Evolutionary conservation across 2,329 filamentous ascomycete species (phyloP).

Genomic region (Fusarium compactum): DNA sequence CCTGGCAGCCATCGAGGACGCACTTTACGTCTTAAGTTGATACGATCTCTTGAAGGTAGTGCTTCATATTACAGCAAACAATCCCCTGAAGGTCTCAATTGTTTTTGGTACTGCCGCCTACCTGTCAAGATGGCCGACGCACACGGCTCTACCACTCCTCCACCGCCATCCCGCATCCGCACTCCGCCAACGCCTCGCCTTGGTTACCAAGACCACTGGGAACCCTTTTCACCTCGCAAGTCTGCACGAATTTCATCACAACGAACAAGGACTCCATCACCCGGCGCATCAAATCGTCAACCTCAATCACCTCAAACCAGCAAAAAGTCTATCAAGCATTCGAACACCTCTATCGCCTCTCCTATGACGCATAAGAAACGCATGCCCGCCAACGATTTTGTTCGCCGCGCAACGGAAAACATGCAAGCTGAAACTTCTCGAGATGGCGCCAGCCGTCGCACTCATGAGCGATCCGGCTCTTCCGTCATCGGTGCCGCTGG

Average conservation of each 20-base stretch:
- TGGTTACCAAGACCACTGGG: conserved; percentile 76
- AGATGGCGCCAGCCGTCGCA: conserved; percentile 58
- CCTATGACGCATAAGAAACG: conserved; percentile 65
- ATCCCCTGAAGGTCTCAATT: neutral
- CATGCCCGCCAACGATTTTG: conserved; percentile 60
- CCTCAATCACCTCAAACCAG: conserved; percentile 51
- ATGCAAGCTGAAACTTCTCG: conserved; percentile 59
- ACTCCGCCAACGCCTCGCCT: conserved; percentile 77
- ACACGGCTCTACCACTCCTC: conserved; percentile 65
- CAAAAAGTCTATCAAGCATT: conserved; percentile 49
- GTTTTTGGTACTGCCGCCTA: conserved; percentile 25
- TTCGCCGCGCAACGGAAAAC: conserved; percentile 60
- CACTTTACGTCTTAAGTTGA: conserved; percentile 32
- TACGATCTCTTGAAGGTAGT: conserved; percentile 16
- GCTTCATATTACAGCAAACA: conserved; percentile 13
- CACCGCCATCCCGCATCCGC: conserved; percentile 68
- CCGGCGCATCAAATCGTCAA: conserved; percentile 54
- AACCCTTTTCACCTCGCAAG: conserved; percentile 79
- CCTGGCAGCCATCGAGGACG: conserved; percentile 40
- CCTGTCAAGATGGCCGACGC: conserved; percentile 47
- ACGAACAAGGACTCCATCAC: conserved; percentile 68
- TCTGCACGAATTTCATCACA: conserved; percentile 73
- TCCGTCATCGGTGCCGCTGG: conserved; percentile 55
- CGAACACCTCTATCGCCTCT: conserved; percentile 53
- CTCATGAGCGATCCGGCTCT: conserved; percentile 48